Evolutionary conservation across 192 early-diverging fungal genomes (phyloP).

Genomic region (Entrophospora sp.): DNA sequence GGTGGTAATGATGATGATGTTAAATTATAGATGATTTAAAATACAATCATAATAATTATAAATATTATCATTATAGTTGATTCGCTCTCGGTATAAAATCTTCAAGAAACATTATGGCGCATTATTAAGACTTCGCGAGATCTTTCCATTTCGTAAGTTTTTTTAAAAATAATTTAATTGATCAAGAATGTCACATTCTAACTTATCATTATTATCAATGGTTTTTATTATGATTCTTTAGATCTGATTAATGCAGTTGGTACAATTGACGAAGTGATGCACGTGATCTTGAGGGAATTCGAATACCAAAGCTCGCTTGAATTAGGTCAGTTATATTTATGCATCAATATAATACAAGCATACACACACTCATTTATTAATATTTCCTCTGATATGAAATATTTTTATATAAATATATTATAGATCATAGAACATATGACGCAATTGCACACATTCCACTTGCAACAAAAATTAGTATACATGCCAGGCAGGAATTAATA

Average conservation of each 20-base stretch:
- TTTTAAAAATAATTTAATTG: too few relatives aligned
- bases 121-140: conserved; percentile 41
- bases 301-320: conserved; percentile 50
- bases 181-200: too few relatives aligned
- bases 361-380: neutral
- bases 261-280: conserved; percentile 46
- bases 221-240: conserved; percentile 1
- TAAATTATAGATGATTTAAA: neutral
- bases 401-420: neutral
- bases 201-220: neutral
- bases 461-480: conserved; percentile 49
- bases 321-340: conserved; percentile 11
- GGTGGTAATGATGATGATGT: too few relatives aligned
- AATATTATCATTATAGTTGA: conserved; percentile 24
- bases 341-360: neutral
- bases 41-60: neutral
- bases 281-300: conserved; percentile 49
- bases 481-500: conserved; percentile 48
- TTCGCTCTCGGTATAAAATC: conserved; percentile 45
- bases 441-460: conserved; percentile 49
- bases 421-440: conserved; percentile 43
- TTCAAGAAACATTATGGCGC: conserved; percentile 52
- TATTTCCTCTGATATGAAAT: neutral
- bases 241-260: conserved; percentile 51
- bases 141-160: conserved; percentile 55